Evolutionary conservation across 495 filamentous ascomycete species (phyloP), one percentile per base, ranked within the genome.

Genomic region (Emericellopsis terricola): DNA sequence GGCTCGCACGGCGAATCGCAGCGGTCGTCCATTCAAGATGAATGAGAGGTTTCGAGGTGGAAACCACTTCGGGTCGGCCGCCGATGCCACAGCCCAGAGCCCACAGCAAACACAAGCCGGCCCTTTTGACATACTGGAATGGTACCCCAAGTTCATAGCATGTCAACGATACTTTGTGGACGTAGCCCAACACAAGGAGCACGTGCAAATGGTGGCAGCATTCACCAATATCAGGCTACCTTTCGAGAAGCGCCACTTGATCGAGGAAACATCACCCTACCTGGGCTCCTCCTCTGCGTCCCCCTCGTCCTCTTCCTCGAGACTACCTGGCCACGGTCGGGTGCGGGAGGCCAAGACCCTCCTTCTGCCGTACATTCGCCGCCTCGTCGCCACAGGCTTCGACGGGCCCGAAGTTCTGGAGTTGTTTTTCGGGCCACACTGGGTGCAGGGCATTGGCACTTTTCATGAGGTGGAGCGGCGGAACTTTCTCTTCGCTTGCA

Each of bases 371-470:
- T 97, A 92, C 56, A 70, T 96, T 34, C 78, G 86, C 26, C 81
- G 89, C 11, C 64, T 96, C 1, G 76, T 96, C 23, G 83, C 83
- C 4, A 94, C 87, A 1, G 89, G 84, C 7, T 85, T 86, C 57
- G 89, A 94, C 50, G 69, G 72, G 29, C 79, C 80, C 0, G 76
- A 73, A 1, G 71, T 96, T 3, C 57, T 97, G 38, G 83, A 92
- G 46, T 82, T 85, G 20, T 93, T 92, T 60, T 97, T 97, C 47
- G 89, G 89, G 5, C 81, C 94, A 41, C 79, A 92, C 45, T 97
- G 85, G 81, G 51, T 59, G 11, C 49, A 60, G 7, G 89, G 89
- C 2, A 61, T 96, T 21, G 79, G 81, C 0, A 71, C 76, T 3
- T 50, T 94, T 21, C 81, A 93, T 48, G 83, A 94, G 47, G 74